Evolutionary conservation across 2,329 filamentous ascomycete species (phyloP).

Genomic region (Colletotrichum shisoi): DNA sequence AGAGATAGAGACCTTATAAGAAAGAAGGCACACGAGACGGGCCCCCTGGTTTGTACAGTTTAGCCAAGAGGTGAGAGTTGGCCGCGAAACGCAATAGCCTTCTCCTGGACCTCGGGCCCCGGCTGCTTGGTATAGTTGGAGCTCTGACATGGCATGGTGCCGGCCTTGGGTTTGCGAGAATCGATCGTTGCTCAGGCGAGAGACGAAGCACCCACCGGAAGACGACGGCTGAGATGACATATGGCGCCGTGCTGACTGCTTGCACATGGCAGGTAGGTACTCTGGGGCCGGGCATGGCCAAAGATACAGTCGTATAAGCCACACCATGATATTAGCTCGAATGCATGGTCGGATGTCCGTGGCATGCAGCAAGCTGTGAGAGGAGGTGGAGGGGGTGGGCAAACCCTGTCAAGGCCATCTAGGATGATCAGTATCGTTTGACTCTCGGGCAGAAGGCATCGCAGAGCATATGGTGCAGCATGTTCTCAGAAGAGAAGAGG

Average conservation of each 20-base stretch:
- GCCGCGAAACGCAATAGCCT: background rate
- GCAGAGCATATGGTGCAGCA: constrained; percentile 8
- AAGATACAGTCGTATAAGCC: constrained; percentile 17
- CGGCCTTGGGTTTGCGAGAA: constrained; percentile 17
- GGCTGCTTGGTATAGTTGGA: constrained; percentile 31
- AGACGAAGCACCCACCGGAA: constrained; percentile 14
- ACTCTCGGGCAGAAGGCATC: constrained; percentile 2
- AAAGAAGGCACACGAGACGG: constrained; percentile 13
- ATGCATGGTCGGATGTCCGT: constrained; percentile 36
- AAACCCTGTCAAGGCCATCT: constrained; percentile 26
- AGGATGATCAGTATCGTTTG: constrained; percentile 15
- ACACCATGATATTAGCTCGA: constrained; percentile 19
- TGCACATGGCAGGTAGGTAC: constrained; percentile 30
- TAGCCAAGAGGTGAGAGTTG: constrained; percentile 19
- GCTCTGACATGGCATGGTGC: constrained; percentile 34
- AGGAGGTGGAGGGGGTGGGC: background rate
- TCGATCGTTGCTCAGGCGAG: constrained; percentile 26
- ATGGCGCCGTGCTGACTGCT: constrained; percentile 31
- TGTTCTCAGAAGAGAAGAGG: constrained; percentile 20
- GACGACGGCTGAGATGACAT: constrained; percentile 27
- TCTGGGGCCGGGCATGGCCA: constrained; percentile 19
- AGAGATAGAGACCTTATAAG: constrained; percentile 25
- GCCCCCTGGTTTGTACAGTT: background rate
- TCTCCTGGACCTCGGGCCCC: constrained; percentile 8
- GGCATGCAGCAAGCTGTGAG: constrained; percentile 17